Percentiles rank a stretch among this genome's conserved stretches.
Conservation (phyloP, 2,329 filamentous ascomycete species). For the Fusarium algeriense region DNA sequence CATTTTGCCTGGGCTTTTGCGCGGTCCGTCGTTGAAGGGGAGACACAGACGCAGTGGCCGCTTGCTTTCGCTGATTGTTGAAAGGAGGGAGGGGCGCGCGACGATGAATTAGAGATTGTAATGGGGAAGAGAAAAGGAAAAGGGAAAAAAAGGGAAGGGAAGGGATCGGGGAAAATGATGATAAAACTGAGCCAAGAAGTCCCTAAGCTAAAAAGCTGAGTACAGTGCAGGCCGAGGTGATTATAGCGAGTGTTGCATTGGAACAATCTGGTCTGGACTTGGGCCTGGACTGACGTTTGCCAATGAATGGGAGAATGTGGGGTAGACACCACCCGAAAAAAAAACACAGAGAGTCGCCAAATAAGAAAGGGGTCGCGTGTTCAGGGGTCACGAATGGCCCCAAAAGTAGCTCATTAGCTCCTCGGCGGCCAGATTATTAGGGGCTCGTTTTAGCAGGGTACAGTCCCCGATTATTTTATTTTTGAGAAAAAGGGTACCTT, state of each 20-base stretch:
- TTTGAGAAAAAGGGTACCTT: not conserved
- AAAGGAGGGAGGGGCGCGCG: constrained; percentile 14
- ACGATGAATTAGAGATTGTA: not conserved
- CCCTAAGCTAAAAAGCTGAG: not conserved
- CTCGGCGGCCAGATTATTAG: constrained; percentile 12
- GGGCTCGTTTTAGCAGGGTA: constrained; percentile 21
- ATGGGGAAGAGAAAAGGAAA: not conserved
- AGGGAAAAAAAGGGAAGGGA: not conserved
- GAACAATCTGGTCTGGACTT: constrained; percentile 18
- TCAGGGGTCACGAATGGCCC: constrained; percentile 25
- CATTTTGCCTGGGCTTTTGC: constrained; percentile 29
- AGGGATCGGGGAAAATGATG: not conserved
- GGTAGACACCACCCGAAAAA: constrained; percentile 24
- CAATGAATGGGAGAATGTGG: constrained; percentile 35
- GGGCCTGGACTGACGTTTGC: constrained; percentile 10
- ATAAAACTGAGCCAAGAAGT: constrained; percentile 3
- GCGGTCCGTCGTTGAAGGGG: constrained; percentile 7
- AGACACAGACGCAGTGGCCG: constrained; percentile 14
- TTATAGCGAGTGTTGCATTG: not conserved
- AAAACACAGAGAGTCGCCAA: constrained; percentile 15
- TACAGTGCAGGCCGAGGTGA: not conserved
- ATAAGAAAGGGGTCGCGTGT: constrained; percentile 44
- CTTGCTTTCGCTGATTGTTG: constrained; percentile 17
- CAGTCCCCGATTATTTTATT: not conserved
- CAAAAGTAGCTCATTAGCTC: constrained; percentile 18